These are phyloP conservation scores for Botrytis elliptica DNA, from an alignment of 2,329 filamentous ascomycete species.

Conservation along the genomic window DNA sequence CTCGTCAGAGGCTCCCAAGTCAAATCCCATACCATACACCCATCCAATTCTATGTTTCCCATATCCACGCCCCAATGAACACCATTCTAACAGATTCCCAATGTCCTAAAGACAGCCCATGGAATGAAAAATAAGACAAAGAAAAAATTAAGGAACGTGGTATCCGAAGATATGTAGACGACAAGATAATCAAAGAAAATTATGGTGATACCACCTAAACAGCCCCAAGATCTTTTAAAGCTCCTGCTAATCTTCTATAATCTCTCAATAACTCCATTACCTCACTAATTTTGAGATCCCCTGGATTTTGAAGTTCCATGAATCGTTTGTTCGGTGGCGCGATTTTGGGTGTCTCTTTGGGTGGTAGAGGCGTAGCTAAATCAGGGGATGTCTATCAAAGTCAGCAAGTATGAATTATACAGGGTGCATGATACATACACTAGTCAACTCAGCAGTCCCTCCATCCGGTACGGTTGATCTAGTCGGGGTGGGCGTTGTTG, in stretches of 20 bases:
- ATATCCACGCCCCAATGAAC: background rate
- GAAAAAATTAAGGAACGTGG: background rate
- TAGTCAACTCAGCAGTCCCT: conserved; percentile 51
- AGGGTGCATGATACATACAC: conserved; percentile 45
- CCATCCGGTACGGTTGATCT: conserved; percentile 48
- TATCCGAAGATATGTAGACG: background rate
- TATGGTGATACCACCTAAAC: conserved; percentile 41
- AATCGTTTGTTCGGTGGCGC: conserved; percentile 70
- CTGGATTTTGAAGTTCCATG: conserved; percentile 67
- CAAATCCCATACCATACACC: conserved; percentile 10
- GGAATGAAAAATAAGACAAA: background rate
- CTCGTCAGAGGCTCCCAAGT: background rate
- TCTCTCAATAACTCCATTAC: conserved; percentile 70
- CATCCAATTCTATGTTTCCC: conserved; percentile 17
- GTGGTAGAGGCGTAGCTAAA: conserved; percentile 53
- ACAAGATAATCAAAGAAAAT: conserved; percentile 11
- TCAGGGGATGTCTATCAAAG: conserved; percentile 58
- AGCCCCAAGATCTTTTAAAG: conserved; percentile 61
- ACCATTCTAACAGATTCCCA: background rate
- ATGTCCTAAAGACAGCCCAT: background rate
- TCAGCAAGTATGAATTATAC: background rate
- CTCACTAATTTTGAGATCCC: conserved; percentile 71
- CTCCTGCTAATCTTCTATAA: conserved; percentile 68
- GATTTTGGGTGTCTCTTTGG: conserved; percentile 55
- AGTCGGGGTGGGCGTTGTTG: conserved; percentile 43